Base-by-base conservation (phyloP, 2,329 filamentous ascomycete genomes). In the Stagonosporopsis cucurbitacearum region DNA sequence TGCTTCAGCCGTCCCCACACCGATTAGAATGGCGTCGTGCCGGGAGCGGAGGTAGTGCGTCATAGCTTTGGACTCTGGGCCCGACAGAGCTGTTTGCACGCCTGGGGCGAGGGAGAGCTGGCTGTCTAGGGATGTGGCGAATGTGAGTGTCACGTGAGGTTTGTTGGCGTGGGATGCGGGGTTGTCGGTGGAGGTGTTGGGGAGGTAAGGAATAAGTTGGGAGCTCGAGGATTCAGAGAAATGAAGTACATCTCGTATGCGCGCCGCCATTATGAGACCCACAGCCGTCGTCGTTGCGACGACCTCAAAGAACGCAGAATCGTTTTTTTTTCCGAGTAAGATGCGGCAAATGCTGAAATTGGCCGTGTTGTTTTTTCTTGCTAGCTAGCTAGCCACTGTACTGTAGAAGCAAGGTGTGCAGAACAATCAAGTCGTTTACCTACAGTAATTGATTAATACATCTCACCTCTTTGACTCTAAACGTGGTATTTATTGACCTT, bases 81-180 rank as follows among this genome's bases (percentile, higher is more conserved):
- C 93, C 1, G 94, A 98, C 13, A 98, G 84, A 0, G 84, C 81
- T 2, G 94, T 98, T 63, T 89, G 90, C n/a, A 86, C 81, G 13
- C 92, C 92, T 0, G 92, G 91, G 0, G 88, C 82, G 25, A 94
- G 82, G 1, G 92, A 86, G 46, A 96, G 82, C 50, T 87, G 85
- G 36, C 89, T 88, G 78, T 98, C 94, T 64, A 99, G 88, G 4
- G 93, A 97, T 6, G 88, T 89, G 20, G 95, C 94, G 75, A 93
- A 98, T 12, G 94, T 97, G 36, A 97, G 82, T 2, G 93, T 97
- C 45, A 73, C 57, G 44, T 65, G 61, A 6, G 66, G 65, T 47
- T 60, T 67, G 36, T 3, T 17, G 22, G 41, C 4, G 11, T 33
- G 33, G 9, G 26, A n/a, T 11, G 36, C 30, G 41, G 48, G 4